Conservation (phyloP, 164 flowering plant species). For the Protea cynaroides region DNA sequence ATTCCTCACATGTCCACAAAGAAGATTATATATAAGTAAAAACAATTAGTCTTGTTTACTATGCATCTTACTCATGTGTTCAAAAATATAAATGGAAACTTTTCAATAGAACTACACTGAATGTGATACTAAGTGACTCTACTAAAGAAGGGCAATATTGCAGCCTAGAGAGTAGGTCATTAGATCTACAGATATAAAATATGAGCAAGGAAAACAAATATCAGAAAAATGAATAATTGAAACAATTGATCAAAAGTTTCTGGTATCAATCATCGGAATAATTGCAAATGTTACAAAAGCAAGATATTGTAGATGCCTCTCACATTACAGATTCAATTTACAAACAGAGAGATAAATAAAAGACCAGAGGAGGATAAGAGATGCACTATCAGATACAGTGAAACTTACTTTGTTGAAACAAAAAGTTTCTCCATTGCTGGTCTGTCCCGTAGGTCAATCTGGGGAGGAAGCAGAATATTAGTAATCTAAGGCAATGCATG, state of each 20-base stretch:
- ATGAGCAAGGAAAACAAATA: not conserved
- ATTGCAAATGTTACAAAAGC: constrained; percentile 3
- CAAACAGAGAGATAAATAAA: not conserved
- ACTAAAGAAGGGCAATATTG: not conserved
- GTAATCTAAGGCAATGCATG: not conserved
- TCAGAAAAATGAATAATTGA: not conserved
- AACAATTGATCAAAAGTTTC: not conserved
- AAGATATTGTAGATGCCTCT: not conserved
- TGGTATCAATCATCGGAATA: not conserved
- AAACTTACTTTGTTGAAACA: constrained; percentile 50
- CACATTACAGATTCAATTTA: too few species aligned
- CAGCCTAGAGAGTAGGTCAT: not conserved
- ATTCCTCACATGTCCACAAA: not conserved
- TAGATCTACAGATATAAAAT: not conserved
- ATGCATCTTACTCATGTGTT: not conserved
- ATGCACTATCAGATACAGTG: not conserved
- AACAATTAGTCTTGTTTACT: too few species aligned
- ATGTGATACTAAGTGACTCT: not conserved
- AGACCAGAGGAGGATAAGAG: not conserved
- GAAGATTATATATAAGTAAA: not conserved
- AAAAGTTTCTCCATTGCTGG: constrained; percentile 63
- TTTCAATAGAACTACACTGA: not conserved
- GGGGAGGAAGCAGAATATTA: constrained; percentile 20
- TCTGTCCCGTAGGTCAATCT: constrained; percentile 86
- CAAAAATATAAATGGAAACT: not conserved